These are phyloP conservation scores for Mucor racemosus DNA, from an alignment of 371 early-diverging fungal genomes.

Conservation along the genomic window DNA sequence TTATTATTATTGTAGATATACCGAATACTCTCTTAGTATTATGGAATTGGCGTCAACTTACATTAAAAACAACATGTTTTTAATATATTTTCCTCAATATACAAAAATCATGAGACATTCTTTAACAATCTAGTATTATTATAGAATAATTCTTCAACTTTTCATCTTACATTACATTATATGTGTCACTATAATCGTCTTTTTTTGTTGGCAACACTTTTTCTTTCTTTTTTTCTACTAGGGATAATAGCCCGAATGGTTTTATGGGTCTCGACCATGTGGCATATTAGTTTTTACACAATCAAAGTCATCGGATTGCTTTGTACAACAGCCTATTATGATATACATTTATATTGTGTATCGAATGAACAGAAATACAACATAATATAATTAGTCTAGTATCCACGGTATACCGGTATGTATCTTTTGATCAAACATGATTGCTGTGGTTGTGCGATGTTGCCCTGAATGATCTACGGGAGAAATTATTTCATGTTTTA, in stretches of 20 bases:
- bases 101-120: neutral
- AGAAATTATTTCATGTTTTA: neutral
- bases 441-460: neutral
- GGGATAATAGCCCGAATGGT: no score
- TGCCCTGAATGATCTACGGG: constrained; percentile 7
- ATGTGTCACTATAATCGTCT: neutral
- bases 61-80: neutral
- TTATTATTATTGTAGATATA: neutral
- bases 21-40: neutral
- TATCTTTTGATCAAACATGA: neutral
- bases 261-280: constrained; percentile 2
- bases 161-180: neutral
- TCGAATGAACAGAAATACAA: neutral
- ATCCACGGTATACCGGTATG: neutral
- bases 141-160: neutral
- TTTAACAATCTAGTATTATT: neutral
- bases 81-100: neutral
- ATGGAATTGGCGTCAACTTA: neutral
- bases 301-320: neutral
- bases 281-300: constrained; percentile 1
- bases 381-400: neutral
- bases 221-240: no score
- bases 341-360: neutral
- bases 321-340: neutral
- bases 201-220: no score